Conservation (phyloP, 2,329 filamentous ascomycete genomes). For the Dryadomyces quercus-mongolicae region DNA sequence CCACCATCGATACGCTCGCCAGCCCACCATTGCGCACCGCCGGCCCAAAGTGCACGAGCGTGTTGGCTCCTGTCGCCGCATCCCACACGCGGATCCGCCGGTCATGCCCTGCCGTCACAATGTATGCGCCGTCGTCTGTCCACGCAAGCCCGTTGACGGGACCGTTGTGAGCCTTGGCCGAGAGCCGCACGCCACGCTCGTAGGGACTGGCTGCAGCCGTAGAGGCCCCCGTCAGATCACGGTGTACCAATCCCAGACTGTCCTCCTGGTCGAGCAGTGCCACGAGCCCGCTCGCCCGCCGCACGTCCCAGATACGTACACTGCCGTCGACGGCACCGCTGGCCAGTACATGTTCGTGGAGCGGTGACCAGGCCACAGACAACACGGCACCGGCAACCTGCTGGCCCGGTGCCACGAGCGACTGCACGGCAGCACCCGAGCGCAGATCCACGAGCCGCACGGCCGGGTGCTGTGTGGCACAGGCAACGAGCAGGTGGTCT, state of each 20-base stretch:
- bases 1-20: constrained; percentile 47
- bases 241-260: constrained; percentile 50
- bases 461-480: constrained; percentile 73
- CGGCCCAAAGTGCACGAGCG: constrained; percentile 77
- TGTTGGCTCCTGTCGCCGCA: constrained; percentile 68
- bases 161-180: constrained; percentile 60
- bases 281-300: constrained; percentile 63
- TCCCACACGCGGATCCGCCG: constrained; percentile 81
- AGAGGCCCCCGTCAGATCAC: constrained; percentile 3
- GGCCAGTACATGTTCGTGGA: constrained; percentile 65
- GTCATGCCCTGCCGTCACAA: constrained; percentile 77
- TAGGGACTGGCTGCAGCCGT: background rate
- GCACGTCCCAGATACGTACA: constrained; percentile 77
- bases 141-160: constrained; percentile 77
- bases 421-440: constrained; percentile 64
- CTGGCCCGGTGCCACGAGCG: constrained; percentile 50
- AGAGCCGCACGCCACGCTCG: constrained; percentile 26
- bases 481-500: constrained; percentile 67
- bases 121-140: constrained; percentile 65
- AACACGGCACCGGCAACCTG: constrained; percentile 47
- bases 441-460: constrained; percentile 79
- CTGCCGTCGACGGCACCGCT: constrained; percentile 78
- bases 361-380: constrained; percentile 70
- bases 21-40: constrained; percentile 62
- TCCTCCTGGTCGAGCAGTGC: constrained; percentile 78